These are phyloP conservation scores for Magnusiomyces ingens DNA, from an alignment of 1,139 yeast species.

Conservation along the genomic window DNA sequence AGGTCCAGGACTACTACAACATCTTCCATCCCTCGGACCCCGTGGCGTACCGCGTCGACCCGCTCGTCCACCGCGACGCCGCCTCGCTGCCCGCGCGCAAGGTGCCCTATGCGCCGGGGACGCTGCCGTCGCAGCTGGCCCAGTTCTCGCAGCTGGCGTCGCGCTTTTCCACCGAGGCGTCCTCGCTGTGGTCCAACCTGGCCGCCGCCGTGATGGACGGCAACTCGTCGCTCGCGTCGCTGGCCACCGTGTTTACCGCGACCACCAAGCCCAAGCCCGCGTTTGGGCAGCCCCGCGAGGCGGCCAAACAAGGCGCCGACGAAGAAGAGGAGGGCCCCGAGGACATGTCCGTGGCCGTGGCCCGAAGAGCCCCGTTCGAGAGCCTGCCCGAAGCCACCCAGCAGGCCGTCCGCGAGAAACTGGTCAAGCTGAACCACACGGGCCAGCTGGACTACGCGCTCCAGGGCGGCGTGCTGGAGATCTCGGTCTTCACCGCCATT, in stretches of 20 bases:
- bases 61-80: slow-evolving; percentile 54
- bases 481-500: slow-evolving; percentile 70
- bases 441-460: slow-evolving; percentile 80
- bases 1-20: slow-evolving; percentile 57
- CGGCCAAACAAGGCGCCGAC: background rate
- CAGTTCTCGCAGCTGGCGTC: slow-evolving; percentile 38
- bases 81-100: slow-evolving; percentile 52
- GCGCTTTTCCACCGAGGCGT: slow-evolving; percentile 40
- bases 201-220: background rate
- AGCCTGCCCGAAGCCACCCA: slow-evolving; percentile 16
- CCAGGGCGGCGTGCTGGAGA: slow-evolving; percentile 74
- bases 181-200: slow-evolving; percentile 37
- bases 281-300: too few species aligned
- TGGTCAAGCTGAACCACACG: slow-evolving; percentile 41
- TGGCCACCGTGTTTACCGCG: too few species aligned
- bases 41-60: slow-evolving; percentile 80
- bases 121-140: slow-evolving; percentile 41
- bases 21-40: slow-evolving; percentile 87
- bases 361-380: slow-evolving; percentile 17
- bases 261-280: too few species aligned
- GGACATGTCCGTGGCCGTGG: background rate
- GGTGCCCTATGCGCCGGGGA: slow-evolving; percentile 50
- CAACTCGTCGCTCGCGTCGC: background rate
- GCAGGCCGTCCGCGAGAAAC: slow-evolving; percentile 22
- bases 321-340: background rate